These are phyloP conservation scores for Trypanosoma boissoni DNA, from an alignment of 208 protist genomes.

Conservation along the genomic window DNA sequence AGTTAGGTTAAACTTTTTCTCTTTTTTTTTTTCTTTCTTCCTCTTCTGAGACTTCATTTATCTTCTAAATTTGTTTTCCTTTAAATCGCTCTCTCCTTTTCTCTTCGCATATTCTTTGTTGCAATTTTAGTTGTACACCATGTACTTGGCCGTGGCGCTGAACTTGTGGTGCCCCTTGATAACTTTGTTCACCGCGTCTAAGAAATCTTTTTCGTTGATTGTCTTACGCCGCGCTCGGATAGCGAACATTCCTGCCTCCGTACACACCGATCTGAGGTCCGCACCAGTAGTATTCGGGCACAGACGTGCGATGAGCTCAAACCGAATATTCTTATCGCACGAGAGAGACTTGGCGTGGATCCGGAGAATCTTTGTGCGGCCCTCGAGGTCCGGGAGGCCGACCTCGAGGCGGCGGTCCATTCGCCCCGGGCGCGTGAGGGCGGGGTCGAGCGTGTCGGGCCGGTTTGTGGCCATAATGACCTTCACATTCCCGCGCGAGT, in stretches of 20 bases:
- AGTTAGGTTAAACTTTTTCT: conserved; percentile 6
- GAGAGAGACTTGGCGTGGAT: conserved; percentile 99
- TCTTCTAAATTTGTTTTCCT: conserved; percentile 5
- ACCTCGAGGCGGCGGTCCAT: conserved; percentile 99
- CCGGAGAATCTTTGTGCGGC: conserved; percentile 97
- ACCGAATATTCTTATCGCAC: conserved; percentile 97
- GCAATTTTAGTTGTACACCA: conserved; percentile 98
- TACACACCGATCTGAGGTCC: conserved; percentile 98
- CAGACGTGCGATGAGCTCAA: conserved; percentile 98
- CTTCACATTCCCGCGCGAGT: conserved; percentile 99
- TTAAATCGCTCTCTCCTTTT: neutral
- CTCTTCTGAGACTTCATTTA: conserved; percentile 1
- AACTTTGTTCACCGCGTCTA: conserved; percentile 99
- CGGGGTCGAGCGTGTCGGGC: conserved; percentile 99
- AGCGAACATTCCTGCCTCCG: conserved; percentile 99
- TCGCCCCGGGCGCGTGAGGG: conserved; percentile 98
- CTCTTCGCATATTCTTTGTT: neutral
- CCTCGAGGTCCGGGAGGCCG: conserved; percentile 98
- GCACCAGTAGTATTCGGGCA: conserved; percentile 99
- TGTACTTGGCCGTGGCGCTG: conserved; percentile 99
- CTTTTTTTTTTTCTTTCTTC: conserved; percentile 13
- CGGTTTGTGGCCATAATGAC: conserved; percentile 99
- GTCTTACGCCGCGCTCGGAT: conserved; percentile 98
- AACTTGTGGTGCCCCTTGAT: conserved; percentile 99
- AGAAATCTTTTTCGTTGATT: conserved; percentile 99